A percentile compares a stretch with the other conserved stretches of the same genome.
Conservation (phyloP, 2,329 filamentous ascomycete species). For the Chaetomiaceae sp. region DNA sequence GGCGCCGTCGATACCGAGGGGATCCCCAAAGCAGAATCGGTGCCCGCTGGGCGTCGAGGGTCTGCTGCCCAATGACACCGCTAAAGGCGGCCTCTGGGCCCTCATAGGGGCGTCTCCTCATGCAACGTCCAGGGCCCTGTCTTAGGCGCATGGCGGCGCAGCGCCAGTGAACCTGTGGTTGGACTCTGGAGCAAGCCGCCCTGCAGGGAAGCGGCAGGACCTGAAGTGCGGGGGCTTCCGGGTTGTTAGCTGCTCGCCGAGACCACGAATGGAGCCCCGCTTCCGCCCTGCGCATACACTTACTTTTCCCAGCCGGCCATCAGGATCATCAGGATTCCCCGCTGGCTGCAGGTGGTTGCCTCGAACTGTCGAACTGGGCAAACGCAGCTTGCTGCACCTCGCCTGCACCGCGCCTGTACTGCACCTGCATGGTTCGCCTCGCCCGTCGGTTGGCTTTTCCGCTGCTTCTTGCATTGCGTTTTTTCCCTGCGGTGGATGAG, state of each 20-base stretch:
- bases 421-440: constrained; percentile 15
- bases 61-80: constrained; percentile 34
- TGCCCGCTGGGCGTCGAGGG: constrained; percentile 16
- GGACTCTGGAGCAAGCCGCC: constrained; percentile 1
- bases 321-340: too few relatives aligned
- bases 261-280: constrained; percentile 4
- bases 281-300: constrained; percentile 10
- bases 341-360: constrained; percentile 14
- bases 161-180: constrained; percentile 27
- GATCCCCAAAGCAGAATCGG: constrained; percentile 12
- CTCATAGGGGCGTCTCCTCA: constrained; percentile 38
- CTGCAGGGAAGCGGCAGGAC: constrained; percentile 15
- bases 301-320: background rate
- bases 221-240: too few relatives aligned
- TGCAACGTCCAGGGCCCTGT: constrained; percentile 36
- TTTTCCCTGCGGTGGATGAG: constrained; percentile 18
- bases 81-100: constrained; percentile 29
- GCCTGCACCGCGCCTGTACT: background rate
- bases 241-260: constrained; percentile 2
- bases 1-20: background rate
- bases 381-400: background rate
- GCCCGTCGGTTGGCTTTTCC: constrained; percentile 10
- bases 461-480: constrained; percentile 5
- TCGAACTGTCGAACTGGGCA: constrained; percentile 13
- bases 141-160: constrained; percentile 43